These are phyloP conservation scores for Helotiales sp. DNA, from an alignment of 2,329 filamentous ascomycete species.

Conservation along the genomic window DNA sequence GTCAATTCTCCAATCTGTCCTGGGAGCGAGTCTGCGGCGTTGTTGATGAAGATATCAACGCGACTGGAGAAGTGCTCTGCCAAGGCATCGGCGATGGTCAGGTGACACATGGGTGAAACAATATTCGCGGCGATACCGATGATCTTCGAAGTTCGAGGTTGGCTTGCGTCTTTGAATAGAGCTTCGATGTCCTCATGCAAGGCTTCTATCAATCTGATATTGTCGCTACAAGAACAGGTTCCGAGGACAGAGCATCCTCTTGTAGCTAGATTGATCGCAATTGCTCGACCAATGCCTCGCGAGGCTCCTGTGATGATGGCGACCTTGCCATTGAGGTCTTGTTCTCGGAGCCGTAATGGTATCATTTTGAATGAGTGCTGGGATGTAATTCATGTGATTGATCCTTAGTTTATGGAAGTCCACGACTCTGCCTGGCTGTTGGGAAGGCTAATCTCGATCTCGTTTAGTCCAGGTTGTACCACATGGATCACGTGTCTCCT, in stretches of 20 bases:
- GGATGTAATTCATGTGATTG: background rate
- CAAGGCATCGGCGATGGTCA: conserved; percentile 32
- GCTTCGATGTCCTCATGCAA: conserved; percentile 27
- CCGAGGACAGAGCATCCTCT: conserved; percentile 58
- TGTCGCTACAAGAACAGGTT: conserved; percentile 31
- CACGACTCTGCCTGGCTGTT: background rate
- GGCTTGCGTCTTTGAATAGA: conserved; percentile 20
- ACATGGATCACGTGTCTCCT: too few relatives aligned
- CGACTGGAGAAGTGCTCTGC: conserved; percentile 24
- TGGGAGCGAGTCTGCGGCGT: conserved; percentile 34
- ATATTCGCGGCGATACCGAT: conserved; percentile 35
- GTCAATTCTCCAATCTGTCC: conserved; percentile 33
- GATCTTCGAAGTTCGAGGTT: conserved; percentile 21
- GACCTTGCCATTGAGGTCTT: conserved; percentile 60
- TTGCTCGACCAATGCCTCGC: conserved; percentile 66
- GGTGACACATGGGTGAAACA: conserved; percentile 31
- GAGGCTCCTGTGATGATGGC: conserved; percentile 67
- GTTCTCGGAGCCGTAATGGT: conserved; percentile 15
- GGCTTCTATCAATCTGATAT: conserved; percentile 24
- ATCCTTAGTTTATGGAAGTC: background rate
- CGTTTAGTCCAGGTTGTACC: too few relatives aligned
- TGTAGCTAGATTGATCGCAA: conserved; percentile 65
- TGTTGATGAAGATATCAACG: conserved; percentile 39
- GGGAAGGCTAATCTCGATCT: too few relatives aligned
- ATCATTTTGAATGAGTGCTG: conserved; percentile 11